Conservation (phyloP, 1,284 basidiomycete species). For the Golubevia sp. region DNA sequence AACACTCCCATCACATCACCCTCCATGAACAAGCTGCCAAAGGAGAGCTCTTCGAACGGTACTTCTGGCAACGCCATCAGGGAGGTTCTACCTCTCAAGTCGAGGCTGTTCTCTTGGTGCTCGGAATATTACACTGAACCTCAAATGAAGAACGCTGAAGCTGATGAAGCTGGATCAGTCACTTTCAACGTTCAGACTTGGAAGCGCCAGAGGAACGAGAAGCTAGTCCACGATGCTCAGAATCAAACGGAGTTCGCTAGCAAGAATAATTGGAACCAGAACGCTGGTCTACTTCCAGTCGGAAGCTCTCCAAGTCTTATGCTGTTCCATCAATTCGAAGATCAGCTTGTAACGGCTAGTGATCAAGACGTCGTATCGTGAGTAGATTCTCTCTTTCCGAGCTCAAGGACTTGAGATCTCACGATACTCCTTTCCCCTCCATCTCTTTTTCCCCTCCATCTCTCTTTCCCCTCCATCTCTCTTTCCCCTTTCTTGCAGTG, state of each 20-base stretch:
- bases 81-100: slow-evolving; percentile 79
- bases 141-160: slow-evolving; percentile 81
- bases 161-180: slow-evolving; percentile 89
- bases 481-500: slow-evolving; percentile 65
- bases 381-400: slow-evolving; percentile 32
- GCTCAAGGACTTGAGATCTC: no score
- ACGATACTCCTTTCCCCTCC: no score
- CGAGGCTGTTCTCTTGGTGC: slow-evolving; percentile 92
- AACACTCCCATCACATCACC: background rate
- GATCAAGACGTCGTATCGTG: slow-evolving; percentile 85
- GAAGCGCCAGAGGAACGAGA: slow-evolving; percentile 88
- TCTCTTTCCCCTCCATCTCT: background rate
- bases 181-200: slow-evolving; percentile 95
- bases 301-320: slow-evolving; percentile 64
- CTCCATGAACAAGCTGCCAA: background rate
- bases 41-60: background rate
- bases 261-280: slow-evolving; percentile 61
- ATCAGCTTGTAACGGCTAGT: slow-evolving; percentile 82
- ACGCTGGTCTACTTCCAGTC: slow-evolving; percentile 2
- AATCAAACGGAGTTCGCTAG: slow-evolving; percentile 74
- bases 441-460: background rate
- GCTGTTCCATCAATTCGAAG: slow-evolving; percentile 88
- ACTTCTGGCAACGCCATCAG: slow-evolving; percentile 23
- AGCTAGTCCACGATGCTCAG: slow-evolving; percentile 73
- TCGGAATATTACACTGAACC: slow-evolving; percentile 97